Percentiles rank a stretch among this genome's conserved stretches.
Evolutionary conservation across 805 yeast species (phyloP).

Genomic region (Komagataella ulmi): DNA sequence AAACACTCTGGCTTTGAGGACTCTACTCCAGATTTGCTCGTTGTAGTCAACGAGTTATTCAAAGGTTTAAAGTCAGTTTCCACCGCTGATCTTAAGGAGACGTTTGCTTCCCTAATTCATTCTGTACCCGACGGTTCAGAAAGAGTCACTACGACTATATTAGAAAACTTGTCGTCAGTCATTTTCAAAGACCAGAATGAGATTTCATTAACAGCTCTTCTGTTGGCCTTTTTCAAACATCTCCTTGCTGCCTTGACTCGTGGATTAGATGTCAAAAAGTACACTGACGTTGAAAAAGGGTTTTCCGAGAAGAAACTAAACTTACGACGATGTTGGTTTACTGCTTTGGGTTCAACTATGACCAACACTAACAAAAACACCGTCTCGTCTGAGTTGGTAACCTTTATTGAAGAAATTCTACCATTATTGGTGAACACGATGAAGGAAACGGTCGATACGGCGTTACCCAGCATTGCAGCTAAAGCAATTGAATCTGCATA

Average conservation of each 20-base stretch:
- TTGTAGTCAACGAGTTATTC: conserved; percentile 37
- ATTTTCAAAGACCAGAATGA: conserved; percentile 72
- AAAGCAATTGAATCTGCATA: conserved; percentile 42
- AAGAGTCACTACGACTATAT: conserved; percentile 22
- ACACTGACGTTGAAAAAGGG: conserved; percentile 34
- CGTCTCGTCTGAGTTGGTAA: conserved; percentile 2
- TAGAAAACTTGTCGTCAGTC: conserved; percentile 32
- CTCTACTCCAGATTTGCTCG: conserved; percentile 14
- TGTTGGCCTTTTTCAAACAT: conserved; percentile 35
- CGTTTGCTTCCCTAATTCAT: conserved; percentile 32
- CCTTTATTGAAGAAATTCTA: conserved; percentile 9
- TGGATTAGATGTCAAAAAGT: conserved; percentile 14
- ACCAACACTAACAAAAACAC: conserved; percentile 3
- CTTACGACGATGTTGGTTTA: conserved; percentile 57
- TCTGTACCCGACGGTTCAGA: conserved; percentile 14
- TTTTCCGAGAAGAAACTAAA: conserved; percentile 49
- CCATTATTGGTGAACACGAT: conserved; percentile 18
- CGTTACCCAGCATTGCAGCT: conserved; percentile 38
- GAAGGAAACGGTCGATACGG: conserved; percentile 33
- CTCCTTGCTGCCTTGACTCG: conserved; percentile 18
- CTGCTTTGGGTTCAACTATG: conserved; percentile 27
- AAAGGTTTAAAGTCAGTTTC: conserved; percentile 43
- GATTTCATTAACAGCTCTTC: conserved; percentile 31
- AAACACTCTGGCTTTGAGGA: conserved; percentile 10
- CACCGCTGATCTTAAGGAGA: conserved; percentile 44